Conservation (phyloP, 306 rosid genomes). For the Vigna angularis region DNA sequence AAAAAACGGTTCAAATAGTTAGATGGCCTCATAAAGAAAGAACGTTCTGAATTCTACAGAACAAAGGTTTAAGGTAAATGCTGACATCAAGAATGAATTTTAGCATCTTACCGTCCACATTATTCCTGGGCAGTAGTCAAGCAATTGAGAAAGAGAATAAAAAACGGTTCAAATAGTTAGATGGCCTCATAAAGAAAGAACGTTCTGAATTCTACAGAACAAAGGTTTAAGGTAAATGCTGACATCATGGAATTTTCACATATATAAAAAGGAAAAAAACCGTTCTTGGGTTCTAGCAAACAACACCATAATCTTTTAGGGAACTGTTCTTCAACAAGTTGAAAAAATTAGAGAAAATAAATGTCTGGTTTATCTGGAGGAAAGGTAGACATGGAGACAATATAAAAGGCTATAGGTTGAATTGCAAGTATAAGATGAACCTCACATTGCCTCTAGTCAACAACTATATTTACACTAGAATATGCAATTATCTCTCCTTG, state of each 20-base stretch:
- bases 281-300: background rate
- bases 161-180: constrained; percentile 12
- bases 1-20: constrained; percentile 11
- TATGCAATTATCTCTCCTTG: background rate
- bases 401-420: too few species aligned
- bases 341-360: background rate
- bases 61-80: background rate
- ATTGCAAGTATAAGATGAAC: background rate
- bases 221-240: background rate
- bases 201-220: background rate
- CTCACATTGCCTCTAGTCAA: background rate
- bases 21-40: background rate
- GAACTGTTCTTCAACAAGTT: background rate
- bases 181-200: background rate
- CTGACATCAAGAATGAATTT: constrained; percentile 1
- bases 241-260: background rate
- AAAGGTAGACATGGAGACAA: background rate
- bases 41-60: background rate
- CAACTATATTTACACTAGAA: background rate
- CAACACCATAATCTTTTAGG: constrained; percentile 4
- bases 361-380: background rate
- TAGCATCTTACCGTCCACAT: background rate
- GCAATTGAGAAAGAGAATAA: background rate
- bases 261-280: background rate
- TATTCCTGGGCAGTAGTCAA: background rate